Evolutionary conservation across 768 basidiomycete genomes (phyloP), one percentile per base, ranked within the genome.

Genomic region (Auriscalpium orientale): DNA sequence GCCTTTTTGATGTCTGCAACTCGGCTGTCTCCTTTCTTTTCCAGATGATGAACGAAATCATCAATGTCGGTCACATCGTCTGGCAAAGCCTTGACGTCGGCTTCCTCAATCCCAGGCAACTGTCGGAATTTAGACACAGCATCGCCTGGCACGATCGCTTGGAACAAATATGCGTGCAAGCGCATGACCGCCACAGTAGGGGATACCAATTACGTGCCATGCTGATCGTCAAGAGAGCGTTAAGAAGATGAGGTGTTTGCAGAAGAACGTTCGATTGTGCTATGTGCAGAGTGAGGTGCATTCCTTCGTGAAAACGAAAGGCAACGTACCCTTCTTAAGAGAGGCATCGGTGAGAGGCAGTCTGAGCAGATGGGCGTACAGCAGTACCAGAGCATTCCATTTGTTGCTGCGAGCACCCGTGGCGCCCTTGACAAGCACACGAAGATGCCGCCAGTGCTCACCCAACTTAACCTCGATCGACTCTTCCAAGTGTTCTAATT

Each of bases 161-260:
- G 97, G 0, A 83, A 79, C 36, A 99, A 75, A 68, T 84, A 83
- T 4, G 89, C 82, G 61, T 95, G 87, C 28, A 99, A 72, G 40
- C 85, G 86, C 82, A 97, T 89, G 63, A 85, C 76, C 34, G 80
- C 74, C 38, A 95, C 73, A 0, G 91, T 85, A 1, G 92, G 87
- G 5, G 65, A 9, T 98, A 82, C 95, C 95, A 99, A 65, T 84
- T 92, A 60, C 93, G 91, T 0, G 94, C 80, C 18, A 89, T 79
- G 0, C 88, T 79, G 59, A 97, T 89, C 62, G 82, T 87, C 53
- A 95, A 79, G 22, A 98, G 75, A 0, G 93, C 90, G 48, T 79
- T 88, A 33, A 95, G 79, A 5, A 95, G 72, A 13, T 78, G 68
- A 5, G 91, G 91, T 0, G 81, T 80, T 63, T 84, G 84, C 1